A percentile compares a stretch with the other conserved stretches of the same genome.
Conservation (phyloP, 2,329 filamentous ascomycete genomes). For the Xylaria polymorpha region DNA sequence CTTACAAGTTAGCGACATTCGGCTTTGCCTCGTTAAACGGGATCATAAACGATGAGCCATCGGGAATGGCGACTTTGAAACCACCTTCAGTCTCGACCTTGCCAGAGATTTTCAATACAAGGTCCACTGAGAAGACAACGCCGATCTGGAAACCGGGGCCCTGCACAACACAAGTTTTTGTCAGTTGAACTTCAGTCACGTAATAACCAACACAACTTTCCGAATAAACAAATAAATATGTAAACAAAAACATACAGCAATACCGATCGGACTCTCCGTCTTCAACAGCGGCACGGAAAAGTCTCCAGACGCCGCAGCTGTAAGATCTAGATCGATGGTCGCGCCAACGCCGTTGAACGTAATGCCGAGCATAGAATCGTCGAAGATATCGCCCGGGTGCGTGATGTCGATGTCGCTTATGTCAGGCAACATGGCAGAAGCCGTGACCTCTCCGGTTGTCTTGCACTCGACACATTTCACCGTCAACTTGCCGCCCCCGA, state of each 20-base stretch:
- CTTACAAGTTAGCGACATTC: constrained; percentile 46
- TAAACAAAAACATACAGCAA: constrained; percentile 40
- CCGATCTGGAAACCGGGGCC: constrained; percentile 45
- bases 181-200: not conserved
- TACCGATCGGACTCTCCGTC: constrained; percentile 43
- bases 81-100: constrained; percentile 42
- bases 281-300: constrained; percentile 43
- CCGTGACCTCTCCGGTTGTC: constrained; percentile 42
- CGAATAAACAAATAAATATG: not conserved
- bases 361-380: constrained; percentile 42
- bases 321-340: constrained; percentile 41
- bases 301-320: constrained; percentile 33
- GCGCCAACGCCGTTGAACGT: constrained; percentile 47
- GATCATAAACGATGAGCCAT: constrained; percentile 44
- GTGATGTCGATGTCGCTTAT: constrained; percentile 44
- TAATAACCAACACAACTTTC: not conserved
- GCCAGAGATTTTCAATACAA: constrained; percentile 42
- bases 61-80: constrained; percentile 45
- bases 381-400: constrained; percentile 42
- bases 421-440: constrained; percentile 44
- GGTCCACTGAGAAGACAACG: constrained; percentile 44
- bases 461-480: constrained; percentile 45
- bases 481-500: constrained; percentile 35
- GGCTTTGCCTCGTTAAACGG: constrained; percentile 39
- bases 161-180: constrained; percentile 23